Evolutionary conservation across 257 asterid species (phyloP).

Genomic region (Nicotiana knightiana): DNA sequence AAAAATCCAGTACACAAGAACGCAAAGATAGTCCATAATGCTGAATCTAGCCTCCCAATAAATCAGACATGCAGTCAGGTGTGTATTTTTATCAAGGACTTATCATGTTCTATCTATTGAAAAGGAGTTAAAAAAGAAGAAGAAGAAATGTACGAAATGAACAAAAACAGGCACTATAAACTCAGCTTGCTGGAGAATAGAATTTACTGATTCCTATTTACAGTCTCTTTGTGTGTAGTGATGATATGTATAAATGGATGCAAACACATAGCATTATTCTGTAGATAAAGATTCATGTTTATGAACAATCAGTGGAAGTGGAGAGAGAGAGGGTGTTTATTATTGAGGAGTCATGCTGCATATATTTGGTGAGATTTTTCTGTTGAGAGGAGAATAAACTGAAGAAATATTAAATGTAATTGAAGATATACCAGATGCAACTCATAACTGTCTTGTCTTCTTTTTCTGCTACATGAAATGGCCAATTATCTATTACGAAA

Average conservation of each 20-base stretch:
- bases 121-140: background rate
- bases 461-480: background rate
- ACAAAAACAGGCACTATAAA: background rate
- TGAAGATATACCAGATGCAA: background rate
- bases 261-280: background rate
- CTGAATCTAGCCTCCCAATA: constrained; percentile 36
- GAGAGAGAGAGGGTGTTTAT: background rate
- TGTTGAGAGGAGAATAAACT: background rate
- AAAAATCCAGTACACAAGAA: constrained; percentile 20
- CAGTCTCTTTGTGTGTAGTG: background rate
- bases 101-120: background rate
- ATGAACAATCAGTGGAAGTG: background rate
- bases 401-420: background rate
- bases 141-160: background rate
- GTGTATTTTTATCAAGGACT: constrained; percentile 13
- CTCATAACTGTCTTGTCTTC: background rate
- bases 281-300: background rate
- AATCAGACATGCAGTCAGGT: constrained; percentile 48
- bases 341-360: background rate
- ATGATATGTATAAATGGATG: background rate
- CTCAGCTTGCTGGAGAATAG: background rate
- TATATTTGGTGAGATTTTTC: background rate
- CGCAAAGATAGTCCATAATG: constrained; percentile 24
- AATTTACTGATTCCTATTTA: background rate
- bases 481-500: background rate